phyloP scores from a whole-genome alignment of 352 stramenopile species.

The Pythium grandisporangium region DNA sequence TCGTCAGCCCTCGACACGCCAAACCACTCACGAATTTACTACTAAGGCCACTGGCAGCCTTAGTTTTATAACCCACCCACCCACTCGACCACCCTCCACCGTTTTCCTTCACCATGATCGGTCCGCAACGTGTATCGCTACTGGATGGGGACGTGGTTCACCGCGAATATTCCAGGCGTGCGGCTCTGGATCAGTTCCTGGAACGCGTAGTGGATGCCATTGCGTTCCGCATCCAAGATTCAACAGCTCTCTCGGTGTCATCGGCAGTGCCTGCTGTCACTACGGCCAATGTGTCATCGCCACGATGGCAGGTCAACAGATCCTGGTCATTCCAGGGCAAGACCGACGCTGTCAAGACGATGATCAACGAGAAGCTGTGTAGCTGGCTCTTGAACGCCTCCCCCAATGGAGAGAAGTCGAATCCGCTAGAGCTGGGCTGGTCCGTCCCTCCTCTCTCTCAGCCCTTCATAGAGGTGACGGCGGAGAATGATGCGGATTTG shows the following conservation, averaged over 20 bases:
- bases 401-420: conserved; percentile 5
- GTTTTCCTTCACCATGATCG: conserved; percentile 7
- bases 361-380: conserved; percentile 16
- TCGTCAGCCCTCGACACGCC: too few species aligned
- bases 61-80: too few species aligned
- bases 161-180: conserved; percentile 10
- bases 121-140: conserved; percentile 21
- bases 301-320: too few species aligned
- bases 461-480: neutral
- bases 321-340: conserved; percentile 2
- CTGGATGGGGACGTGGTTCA: conserved; percentile 20
- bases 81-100: too few species aligned
- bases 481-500: neutral
- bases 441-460: neutral
- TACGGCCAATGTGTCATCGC: too few species aligned
- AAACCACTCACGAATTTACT: too few species aligned
- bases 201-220: conserved; percentile 23
- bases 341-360: conserved; percentile 6
- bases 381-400: conserved; percentile 16
- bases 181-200: conserved; percentile 20
- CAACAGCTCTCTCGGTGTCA: neutral
- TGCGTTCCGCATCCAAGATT: conserved; percentile 22
- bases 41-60: too few species aligned
- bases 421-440: conserved; percentile 19
- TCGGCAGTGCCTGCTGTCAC: too few species aligned